Base-by-base conservation (phyloP, 306 rosid genomes). In the Cyamopsis tetragonoloba region DNA sequence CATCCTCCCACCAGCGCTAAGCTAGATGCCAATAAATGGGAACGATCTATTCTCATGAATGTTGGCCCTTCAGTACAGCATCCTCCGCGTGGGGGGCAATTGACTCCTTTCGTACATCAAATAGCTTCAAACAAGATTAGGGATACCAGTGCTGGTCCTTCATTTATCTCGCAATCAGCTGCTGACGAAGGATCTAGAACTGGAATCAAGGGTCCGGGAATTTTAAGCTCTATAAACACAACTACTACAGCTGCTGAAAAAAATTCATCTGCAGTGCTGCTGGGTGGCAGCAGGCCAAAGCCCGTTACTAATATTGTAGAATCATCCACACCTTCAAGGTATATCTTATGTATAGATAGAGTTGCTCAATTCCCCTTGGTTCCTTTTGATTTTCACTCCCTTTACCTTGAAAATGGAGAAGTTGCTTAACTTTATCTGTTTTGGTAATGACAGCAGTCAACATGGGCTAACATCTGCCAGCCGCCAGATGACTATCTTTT, bases 151-250 rank as follows among this genome's bases (percentile, higher is more conserved):
- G 76, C 77, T 3, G 74, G 84, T 55, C 95, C 99, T 77, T 78
- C 86, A 8, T 86, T 73, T 82, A 86, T 95, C 28, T 90, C 97
- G 76, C 97, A 90, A 30, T 73, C 88, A 24, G 99, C 97, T 59
- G 95, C 99, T 6, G 99, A 95, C 35, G 99, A 95, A 80, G 99
- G 97, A 49, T 95, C 99, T 34, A 80, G 99, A 80, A 95, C 97
- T 46, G 99, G 99, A 71, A 90, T 90, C 27, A 95, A 90, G 74
- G 91, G 96, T 62, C 89, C 84, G 1, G 96, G 96, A 57, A 71
- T 90, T 75, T 82, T 90, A 83, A 86, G 85, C 71, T 85, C 91
- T 30, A 68, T 87, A 37, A 83, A 82, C 50, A 78, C 89, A 2
- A 46, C 67, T 3, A 44, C 81, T 60, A 71, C 70, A 35, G 82